Conservation (phyloP, 2,329 filamentous ascomycete genomes). For the Penicillium oxalicum region DNA sequence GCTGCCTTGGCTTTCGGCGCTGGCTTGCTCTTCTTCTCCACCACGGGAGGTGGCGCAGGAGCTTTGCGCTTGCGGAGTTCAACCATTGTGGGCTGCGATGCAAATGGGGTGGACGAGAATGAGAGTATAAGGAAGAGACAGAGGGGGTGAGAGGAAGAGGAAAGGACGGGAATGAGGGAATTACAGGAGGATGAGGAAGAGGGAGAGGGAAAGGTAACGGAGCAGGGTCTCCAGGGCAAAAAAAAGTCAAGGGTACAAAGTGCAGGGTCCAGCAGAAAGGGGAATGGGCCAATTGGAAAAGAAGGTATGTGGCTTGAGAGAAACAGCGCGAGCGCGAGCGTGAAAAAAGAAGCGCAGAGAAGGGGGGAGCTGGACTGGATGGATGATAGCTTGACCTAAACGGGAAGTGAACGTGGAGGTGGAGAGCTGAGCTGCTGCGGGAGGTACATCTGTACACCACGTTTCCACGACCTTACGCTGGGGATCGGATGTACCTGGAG, state of each 20-base stretch:
- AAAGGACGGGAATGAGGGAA: neutral
- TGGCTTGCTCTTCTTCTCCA: conserved; percentile 28
- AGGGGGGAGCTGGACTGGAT: neutral
- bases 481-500: no score
- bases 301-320: conserved; percentile 2
- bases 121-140: neutral
- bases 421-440: no score
- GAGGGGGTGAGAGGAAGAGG: neutral
- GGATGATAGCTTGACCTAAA: conserved; percentile 4
- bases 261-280: neutral
- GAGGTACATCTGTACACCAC: no score
- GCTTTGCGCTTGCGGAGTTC: conserved; percentile 60
- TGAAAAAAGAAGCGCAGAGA: no score
- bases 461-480: no score
- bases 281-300: neutral
- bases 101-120: neutral
- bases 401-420: conserved; percentile 1
- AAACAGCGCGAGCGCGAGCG: no score
- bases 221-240: no score
- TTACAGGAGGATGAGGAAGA: no score
- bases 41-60: conserved; percentile 40
- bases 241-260: no score
- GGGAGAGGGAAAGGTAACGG: no score
- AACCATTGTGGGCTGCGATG: conserved; percentile 33
- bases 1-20: conserved; percentile 23